Evolutionary conservation across 768 basidiomycete genomes (phyloP), one percentile per base, ranked within the genome.

Genomic region (Suillus placidus): DNA sequence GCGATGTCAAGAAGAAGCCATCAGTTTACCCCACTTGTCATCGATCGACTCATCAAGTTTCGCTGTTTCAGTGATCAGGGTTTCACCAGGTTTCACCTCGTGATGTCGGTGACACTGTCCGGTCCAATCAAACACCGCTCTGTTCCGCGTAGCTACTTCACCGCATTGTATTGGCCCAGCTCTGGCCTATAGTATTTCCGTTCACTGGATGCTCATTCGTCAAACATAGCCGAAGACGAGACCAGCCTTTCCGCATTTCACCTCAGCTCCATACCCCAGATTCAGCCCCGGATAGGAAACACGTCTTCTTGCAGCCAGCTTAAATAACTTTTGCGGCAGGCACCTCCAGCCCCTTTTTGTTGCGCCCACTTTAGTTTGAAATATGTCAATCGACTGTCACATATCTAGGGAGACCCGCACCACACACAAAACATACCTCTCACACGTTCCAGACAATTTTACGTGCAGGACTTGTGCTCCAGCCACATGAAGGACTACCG

Each of bases 191-290:
- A 26, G 26, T 26, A 3, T 10, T 42, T 30, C 38, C 18, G 10
- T 42, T 60, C 16, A 40, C 40, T 18, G 42, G 37, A 37, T 14
- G n/a, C n/a, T 23, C 7, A 38, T 6, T 35, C 13, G n/a, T 56
- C n/a, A 14, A 10, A 3, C 30, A 26, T 42, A 26, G 40, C 6
- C 10, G 4, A 60, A 30, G 58, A 60, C 40, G 30, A 60, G 58
- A 20, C 38, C 40, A 42, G 10, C 26, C 58, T 18, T 23, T 18
- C 58, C 14, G 10, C 14, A 18, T 30, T 10, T 40, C 38, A 20
- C 58, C 18, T 43, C 58, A 13, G 32, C 40, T 30, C 40, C 40
- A 60, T 38, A 63, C 62, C 62, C 62, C 62, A 63, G 56, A 58
- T 35, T 63, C 62, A 23, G 54, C 35, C 62, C 26, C 23, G 14